Conservation (phyloP, 352 stramenopile species). For the Peronospora destructor region DNA sequence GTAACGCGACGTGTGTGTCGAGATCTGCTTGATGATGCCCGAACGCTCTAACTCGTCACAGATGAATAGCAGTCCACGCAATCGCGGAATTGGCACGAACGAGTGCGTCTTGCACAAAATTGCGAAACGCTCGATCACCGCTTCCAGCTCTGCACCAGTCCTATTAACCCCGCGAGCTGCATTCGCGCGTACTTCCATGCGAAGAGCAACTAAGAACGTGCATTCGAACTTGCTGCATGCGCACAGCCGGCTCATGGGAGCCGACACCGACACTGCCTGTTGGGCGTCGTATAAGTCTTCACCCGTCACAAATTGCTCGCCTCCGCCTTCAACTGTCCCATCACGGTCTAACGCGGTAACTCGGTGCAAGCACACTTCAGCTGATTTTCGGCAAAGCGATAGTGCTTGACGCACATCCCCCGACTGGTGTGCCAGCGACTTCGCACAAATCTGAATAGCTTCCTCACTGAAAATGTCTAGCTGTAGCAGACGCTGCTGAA, state of each 20-base stretch:
- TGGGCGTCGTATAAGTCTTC: constrained; percentile 55
- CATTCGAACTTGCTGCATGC: constrained; percentile 69
- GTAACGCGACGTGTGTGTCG: constrained; percentile 40
- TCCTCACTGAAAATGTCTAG: constrained; percentile 56
- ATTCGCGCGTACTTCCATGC: constrained; percentile 48
- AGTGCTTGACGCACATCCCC: constrained; percentile 60
- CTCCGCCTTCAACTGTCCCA: neutral
- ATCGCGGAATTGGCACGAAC: constrained; percentile 44
- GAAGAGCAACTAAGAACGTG: constrained; percentile 57
- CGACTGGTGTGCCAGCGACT: constrained; percentile 58
- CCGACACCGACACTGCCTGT: constrained; percentile 43
- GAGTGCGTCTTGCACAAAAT: constrained; percentile 67
- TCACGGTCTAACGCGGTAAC: constrained; percentile 9
- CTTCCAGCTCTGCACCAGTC: constrained; percentile 46
- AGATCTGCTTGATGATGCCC: constrained; percentile 45
- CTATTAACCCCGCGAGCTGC: constrained; percentile 20
- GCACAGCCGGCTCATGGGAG: constrained; percentile 43
- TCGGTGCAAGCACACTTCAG: constrained; percentile 46
- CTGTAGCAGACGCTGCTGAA: constrained; percentile 48
- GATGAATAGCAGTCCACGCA: constrained; percentile 47
- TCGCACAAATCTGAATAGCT: constrained; percentile 57
- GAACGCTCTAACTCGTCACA: constrained; percentile 61
- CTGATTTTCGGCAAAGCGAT: constrained; percentile 59
- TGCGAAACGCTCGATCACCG: constrained; percentile 50
- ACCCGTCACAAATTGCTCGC: constrained; percentile 34